A percentile compares a stretch with the other conserved stretches of the same genome.
Conservation (phyloP, 2,329 filamentous ascomycete genomes). For the Fusarium scirpi region DNA sequence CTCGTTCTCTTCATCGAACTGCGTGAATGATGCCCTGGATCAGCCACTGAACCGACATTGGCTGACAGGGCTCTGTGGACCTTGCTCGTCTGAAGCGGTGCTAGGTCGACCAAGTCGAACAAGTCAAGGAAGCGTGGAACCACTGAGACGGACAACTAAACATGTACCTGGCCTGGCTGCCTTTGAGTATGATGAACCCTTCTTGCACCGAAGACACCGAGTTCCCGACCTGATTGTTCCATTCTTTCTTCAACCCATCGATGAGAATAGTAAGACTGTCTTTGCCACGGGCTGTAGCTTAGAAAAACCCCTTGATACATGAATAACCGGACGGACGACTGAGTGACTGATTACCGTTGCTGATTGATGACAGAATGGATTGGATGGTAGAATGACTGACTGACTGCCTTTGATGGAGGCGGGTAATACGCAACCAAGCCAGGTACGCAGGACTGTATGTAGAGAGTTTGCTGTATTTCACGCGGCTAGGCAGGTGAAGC, state of each 20-base stretch:
- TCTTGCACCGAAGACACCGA: conserved; percentile 36
- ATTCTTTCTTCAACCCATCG: neutral
- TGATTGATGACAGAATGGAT: neutral
- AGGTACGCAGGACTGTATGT: conserved; percentile 10
- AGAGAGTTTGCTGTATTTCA: neutral
- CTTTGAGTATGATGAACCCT: conserved; percentile 24
- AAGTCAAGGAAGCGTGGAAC: conserved; percentile 33
- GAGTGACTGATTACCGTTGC: neutral
- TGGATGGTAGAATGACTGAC: neutral
- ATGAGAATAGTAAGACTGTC: neutral
- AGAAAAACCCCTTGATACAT: neutral
- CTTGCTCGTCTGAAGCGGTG: conserved; percentile 25
- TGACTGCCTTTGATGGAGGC: conserved; percentile 10
- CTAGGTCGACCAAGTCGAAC: conserved; percentile 27
- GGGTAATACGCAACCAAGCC: conserved; percentile 17
- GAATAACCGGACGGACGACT: neutral
- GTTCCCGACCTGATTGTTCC: conserved; percentile 7
- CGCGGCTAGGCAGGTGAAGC: conserved; percentile 18
- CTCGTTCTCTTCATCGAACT: conserved; percentile 33
- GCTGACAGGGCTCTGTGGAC: conserved; percentile 33
- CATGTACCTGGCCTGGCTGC: conserved; percentile 22
- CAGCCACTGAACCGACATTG: conserved; percentile 36
- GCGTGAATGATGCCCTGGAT: conserved; percentile 27
- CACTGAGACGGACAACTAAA: conserved; percentile 27
- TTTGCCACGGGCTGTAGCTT: neutral